These are phyloP conservation scores for Thelonectria rubi DNA, from an alignment of 2,329 filamentous ascomycete genomes.

Conservation along the genomic window DNA sequence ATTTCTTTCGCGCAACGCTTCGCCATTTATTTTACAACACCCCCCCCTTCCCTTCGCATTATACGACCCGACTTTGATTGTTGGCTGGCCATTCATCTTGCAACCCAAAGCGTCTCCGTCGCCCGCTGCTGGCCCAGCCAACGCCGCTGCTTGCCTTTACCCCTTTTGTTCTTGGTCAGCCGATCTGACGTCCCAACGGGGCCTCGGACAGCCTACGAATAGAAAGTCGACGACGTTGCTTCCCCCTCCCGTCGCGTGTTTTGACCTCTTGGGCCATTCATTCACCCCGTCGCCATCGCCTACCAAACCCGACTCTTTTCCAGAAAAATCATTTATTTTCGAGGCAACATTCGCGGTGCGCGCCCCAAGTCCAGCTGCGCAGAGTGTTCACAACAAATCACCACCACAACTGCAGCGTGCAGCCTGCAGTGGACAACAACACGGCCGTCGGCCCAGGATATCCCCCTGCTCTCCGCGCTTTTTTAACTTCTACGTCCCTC, in stretches of 20 bases:
- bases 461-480: conserved; percentile 33
- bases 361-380: not conserved
- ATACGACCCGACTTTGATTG: not conserved
- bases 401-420: not conserved
- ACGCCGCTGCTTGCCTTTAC: conserved; percentile 31
- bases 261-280: no score
- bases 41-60: conserved; percentile 10
- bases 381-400: not conserved
- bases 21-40: conserved; percentile 6
- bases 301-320: conserved; percentile 2
- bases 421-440: conserved; percentile 13
- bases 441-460: conserved; percentile 17
- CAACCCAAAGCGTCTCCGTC: no score
- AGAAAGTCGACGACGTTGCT: conserved; percentile 10
- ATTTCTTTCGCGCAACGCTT: conserved; percentile 5
- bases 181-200: conserved; percentile 19
- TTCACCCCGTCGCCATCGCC: not conserved
- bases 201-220: conserved; percentile 1
- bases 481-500: conserved; percentile 31
- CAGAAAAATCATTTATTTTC: conserved; percentile 4
- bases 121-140: conserved; percentile 36
- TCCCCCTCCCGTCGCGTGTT: not conserved
- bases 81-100: conserved; percentile 13
- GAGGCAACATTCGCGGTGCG: not conserved
- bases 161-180: conserved; percentile 29